These are phyloP conservation scores for Knufia fluminis DNA, from an alignment of 2,329 filamentous ascomycete genomes.

Conservation along the genomic window DNA sequence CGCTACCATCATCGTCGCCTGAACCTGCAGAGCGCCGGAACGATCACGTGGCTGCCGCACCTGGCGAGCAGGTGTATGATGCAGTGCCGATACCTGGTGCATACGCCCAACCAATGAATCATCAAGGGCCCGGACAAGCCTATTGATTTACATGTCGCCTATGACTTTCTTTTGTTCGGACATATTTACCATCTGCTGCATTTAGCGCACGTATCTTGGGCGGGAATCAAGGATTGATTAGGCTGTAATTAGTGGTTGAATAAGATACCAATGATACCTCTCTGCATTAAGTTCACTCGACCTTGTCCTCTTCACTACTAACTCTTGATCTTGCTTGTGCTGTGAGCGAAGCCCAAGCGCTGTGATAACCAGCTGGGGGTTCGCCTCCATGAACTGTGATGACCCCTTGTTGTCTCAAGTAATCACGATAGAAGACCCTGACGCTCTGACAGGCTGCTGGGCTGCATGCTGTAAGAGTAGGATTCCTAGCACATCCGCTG, in stretches of 20 bases:
- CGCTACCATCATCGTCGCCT: constrained; percentile 24
- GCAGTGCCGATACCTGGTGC: constrained; percentile 81
- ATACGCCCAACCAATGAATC: constrained; percentile 46
- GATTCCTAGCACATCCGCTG: no score
- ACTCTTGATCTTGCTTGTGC: not conserved
- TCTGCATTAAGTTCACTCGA: not conserved
- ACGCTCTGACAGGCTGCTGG: no score
- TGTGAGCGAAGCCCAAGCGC: not conserved
- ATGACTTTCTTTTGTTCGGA: constrained; percentile 9
- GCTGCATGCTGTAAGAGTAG: no score
- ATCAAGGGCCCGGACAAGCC: constrained; percentile 26
- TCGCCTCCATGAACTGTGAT: not conserved
- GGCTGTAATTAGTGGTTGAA: not conserved
- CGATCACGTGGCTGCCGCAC: constrained; percentile 59
- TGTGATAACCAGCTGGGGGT: not conserved
- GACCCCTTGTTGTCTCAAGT: no score
- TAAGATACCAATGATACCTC: not conserved
- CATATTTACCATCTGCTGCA: constrained; percentile 2
- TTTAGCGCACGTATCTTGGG: constrained; percentile 7
- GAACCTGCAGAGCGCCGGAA: constrained; percentile 41
- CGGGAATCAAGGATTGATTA: not conserved
- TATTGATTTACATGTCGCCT: constrained; percentile 6
- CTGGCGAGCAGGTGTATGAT: constrained; percentile 76
- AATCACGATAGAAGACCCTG: no score
- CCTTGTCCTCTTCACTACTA: not conserved